Evolutionary conservation across 805 yeast species (phyloP).

Genomic region (Saccharomycopsis synnaedendra): DNA sequence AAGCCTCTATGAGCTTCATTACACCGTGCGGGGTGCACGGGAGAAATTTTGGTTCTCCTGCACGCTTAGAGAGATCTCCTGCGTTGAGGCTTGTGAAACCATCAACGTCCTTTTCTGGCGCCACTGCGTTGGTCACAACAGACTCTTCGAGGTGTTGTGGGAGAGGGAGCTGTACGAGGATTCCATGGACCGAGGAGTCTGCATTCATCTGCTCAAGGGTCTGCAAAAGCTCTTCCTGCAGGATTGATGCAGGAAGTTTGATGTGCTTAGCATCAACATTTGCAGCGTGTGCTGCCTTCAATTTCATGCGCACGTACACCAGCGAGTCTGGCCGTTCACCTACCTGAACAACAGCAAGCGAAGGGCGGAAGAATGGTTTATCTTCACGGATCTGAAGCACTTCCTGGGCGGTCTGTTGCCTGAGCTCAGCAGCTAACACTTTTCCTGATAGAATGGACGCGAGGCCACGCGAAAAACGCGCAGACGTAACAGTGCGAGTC

Average conservation of each 20-base stretch:
- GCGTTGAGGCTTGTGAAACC: constrained; percentile 85
- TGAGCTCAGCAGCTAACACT: constrained; percentile 23
- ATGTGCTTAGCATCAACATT: constrained; percentile 58
- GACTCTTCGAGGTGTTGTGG: constrained; percentile 76
- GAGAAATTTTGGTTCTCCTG: constrained; percentile 69
- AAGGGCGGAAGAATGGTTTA: constrained; percentile 53
- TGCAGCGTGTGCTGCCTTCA: constrained; percentile 81
- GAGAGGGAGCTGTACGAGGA: constrained; percentile 82
- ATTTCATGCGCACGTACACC: constrained; percentile 84
- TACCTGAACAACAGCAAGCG: constrained; percentile 76
- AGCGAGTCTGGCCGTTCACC: constrained; percentile 85
- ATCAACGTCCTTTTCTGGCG: constrained; percentile 81
- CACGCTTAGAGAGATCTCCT: constrained; percentile 82
- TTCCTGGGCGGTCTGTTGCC: constrained; percentile 25
- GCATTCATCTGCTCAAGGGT: constrained; percentile 55
- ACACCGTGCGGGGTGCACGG: constrained; percentile 97
- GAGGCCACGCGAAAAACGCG: too few species aligned
- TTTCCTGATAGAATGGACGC: constrained; percentile 24
- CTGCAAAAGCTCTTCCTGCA: constrained; percentile 49
- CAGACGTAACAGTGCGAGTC: too few species aligned
- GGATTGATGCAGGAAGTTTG: constrained; percentile 49
- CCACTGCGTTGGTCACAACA: constrained; percentile 69
- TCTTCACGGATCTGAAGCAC: constrained; percentile 32
- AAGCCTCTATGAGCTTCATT: constrained; percentile 63
- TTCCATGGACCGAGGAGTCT: constrained; percentile 73